These are phyloP conservation scores for Triglochin maritima DNA, from an alignment of 106 monocot species.

Conservation along the genomic window DNA sequence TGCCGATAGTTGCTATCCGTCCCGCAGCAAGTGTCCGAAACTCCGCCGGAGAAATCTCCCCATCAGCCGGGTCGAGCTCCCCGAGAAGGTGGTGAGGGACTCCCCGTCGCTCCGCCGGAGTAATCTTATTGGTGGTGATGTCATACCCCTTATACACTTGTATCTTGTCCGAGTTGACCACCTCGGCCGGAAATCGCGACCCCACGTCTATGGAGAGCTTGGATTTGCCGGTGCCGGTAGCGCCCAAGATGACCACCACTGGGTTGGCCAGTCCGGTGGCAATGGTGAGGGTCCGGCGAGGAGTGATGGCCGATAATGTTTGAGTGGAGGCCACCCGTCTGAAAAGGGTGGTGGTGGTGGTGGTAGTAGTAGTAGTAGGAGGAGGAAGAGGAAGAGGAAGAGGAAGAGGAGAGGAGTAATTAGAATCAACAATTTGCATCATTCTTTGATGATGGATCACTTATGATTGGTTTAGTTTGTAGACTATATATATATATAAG, in stretches of 20 bases:
- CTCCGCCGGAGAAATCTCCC: conserved; percentile 34
- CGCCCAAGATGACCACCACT: conserved; percentile 75
- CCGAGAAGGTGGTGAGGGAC: conserved; percentile 75
- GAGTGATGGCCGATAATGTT: too few species aligned
- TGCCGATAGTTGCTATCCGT: conserved; percentile 21
- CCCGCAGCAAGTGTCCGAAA: conserved; percentile 34
- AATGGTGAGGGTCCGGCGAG: too few species aligned
- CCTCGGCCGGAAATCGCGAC: conserved; percentile 28
- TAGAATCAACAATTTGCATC: too few species aligned
- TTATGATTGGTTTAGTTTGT: too few species aligned
- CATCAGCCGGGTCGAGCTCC: conserved; percentile 28
- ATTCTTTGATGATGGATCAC: too few species aligned
- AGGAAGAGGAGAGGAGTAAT: too few species aligned
- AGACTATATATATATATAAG: too few species aligned
- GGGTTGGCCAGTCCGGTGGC: too few species aligned
- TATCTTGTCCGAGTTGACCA: conserved; percentile 88
- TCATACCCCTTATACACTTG: conserved; percentile 76
- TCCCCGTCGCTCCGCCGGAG: conserved; percentile 31
- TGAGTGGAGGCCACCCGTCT: too few species aligned
- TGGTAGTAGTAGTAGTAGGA: too few species aligned
- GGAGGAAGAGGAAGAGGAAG: too few species aligned
- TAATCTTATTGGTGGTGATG: conserved; percentile 81
- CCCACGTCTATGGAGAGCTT: conserved; percentile 79
- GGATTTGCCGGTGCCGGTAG: conserved; percentile 82
- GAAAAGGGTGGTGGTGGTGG: too few species aligned